Conservation (phyloP, 2,329 filamentous ascomycete species). For the Dissoconium aciculare region DNA sequence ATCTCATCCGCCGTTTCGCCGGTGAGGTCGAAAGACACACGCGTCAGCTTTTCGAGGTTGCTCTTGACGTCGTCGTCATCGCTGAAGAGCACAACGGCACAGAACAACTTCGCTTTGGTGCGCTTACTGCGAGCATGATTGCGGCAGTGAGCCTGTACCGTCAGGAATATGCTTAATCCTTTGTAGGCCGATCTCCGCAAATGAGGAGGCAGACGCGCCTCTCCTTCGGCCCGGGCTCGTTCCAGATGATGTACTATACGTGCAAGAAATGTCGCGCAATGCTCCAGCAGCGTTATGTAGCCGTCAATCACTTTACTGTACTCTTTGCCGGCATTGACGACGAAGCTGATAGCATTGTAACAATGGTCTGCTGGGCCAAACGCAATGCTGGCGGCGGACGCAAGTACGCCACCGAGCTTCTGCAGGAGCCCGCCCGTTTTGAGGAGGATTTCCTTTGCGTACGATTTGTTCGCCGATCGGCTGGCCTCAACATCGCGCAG, state of each 20-base stretch:
- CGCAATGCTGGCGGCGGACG: conserved; percentile 4
- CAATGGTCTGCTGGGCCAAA: conserved; percentile 4
- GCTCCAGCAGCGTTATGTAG: not conserved
- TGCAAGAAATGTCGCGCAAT: not conserved
- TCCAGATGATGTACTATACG: not conserved
- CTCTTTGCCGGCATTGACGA: conserved; percentile 4
- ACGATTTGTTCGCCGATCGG: conserved; percentile 2
- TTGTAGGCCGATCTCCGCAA: not conserved
- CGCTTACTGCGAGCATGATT: conserved; percentile 2
- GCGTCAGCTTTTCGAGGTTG: conserved; percentile 1
- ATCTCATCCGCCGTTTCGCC: conserved; percentile 2
- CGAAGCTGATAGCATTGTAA: conserved; percentile 8
- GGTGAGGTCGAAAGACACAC: not conserved
- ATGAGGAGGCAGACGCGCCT: not conserved
- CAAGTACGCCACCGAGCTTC: conserved; percentile 4
- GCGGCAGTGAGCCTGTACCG: not conserved
- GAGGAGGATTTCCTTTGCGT: conserved; percentile 4
- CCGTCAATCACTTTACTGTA: not conserved
- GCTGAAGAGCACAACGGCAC: conserved; percentile 2
- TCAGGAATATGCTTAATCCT: not conserved
- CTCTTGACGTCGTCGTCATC: conserved; percentile 3
- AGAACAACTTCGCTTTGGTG: conserved; percentile 1
- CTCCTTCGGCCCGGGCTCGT: not conserved
- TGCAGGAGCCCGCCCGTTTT: conserved; percentile 3
- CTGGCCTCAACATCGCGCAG: conserved; percentile 2